Base-by-base conservation (phyloP, 1,284 basidiomycete species). In the Bjerkandera adusta region DNA sequence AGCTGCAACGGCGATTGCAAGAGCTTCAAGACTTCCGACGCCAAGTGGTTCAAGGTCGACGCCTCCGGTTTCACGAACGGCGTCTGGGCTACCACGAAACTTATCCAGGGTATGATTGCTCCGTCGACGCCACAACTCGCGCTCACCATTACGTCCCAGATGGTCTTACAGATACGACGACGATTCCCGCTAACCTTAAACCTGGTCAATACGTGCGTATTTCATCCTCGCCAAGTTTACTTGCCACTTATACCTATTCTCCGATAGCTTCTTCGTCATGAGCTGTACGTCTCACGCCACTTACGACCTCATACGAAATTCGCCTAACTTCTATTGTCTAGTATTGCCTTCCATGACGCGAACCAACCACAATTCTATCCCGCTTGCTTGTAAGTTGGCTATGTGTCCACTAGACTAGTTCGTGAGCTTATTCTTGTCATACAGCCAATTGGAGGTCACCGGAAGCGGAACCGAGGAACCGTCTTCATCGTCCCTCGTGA, bases 41-140 rank as follows among this genome's bases (percentile, higher is more conserved):
- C 59, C 36, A 59, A 63, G 37, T 72, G 69, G 70, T 68, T 68
- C 54, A 70, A 71, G 55, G 54, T 70, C 47, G 62, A 66, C 41
- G 60, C 63, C 30, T 59, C 57, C 16, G 68, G 69, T 20, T 63
- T 68, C 45, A 60, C 64, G 43, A 61, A 56, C 22, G 59, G 61
- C 45, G 43, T 62, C 42, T 66, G 63, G 56, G 67, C 69, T 32
- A 62, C 66, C 4, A 52, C 57, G 11, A 56, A 62, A 42, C 56
- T 70, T 37, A 65, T 66, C 43, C 52, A 52, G 22, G 59, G 65
- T 49, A 50, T 45, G 48, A 56, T 53, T 16, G 34, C 50, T 58
- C 50, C 15, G 4, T 32, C 15, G 16, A 33, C 32, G 32, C n/a
- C n/a, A n/a, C n/a, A n/a, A n/a, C n/a, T n/a, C n/a, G n/a, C n/a